A percentile compares a stretch with the other conserved stretches of the same genome.
Evolutionary conservation across 345 rosid species (phyloP).

Genomic region (Eutrema japonicum): DNA sequence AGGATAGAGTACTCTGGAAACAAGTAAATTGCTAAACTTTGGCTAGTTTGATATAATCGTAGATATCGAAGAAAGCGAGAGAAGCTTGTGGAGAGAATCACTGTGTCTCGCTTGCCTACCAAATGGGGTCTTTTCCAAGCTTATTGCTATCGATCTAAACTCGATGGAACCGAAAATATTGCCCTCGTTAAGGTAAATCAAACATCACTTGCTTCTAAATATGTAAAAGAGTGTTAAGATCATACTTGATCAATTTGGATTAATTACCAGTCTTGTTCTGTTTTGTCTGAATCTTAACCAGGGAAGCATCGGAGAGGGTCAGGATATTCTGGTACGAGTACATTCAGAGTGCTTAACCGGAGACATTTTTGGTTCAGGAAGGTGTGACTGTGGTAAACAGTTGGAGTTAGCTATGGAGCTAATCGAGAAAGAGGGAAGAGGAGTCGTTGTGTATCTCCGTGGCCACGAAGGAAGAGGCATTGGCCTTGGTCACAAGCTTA

Average conservation of each 20-base stretch:
- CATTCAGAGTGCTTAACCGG: constrained; percentile 93
- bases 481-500: constrained; percentile 84
- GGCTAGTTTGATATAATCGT: background rate
- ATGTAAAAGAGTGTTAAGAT: background rate
- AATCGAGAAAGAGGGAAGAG: constrained; percentile 71
- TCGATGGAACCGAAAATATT: constrained; percentile 78
- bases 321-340: constrained; percentile 83
- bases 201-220: constrained; percentile 12
- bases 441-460: constrained; percentile 77
- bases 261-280: constrained; percentile 13
- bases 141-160: constrained; percentile 71
- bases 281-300: constrained; percentile 35
- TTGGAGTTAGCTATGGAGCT: constrained; percentile 77
- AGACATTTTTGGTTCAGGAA: constrained; percentile 79
- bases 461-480: constrained; percentile 97
- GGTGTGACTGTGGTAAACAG: constrained; percentile 90
- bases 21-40: background rate
- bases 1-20: background rate
- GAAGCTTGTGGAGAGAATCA: constrained; percentile 69
- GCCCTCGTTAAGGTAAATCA: constrained; percentile 71
- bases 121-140: constrained; percentile 82
- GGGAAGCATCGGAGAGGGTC: constrained; percentile 80
- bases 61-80: constrained; percentile 88
- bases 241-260: background rate
- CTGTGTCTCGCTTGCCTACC: constrained; percentile 70